Conservation (phyloP, 2,329 filamentous ascomycete genomes). For the Ramularia collo-cygni region DNA sequence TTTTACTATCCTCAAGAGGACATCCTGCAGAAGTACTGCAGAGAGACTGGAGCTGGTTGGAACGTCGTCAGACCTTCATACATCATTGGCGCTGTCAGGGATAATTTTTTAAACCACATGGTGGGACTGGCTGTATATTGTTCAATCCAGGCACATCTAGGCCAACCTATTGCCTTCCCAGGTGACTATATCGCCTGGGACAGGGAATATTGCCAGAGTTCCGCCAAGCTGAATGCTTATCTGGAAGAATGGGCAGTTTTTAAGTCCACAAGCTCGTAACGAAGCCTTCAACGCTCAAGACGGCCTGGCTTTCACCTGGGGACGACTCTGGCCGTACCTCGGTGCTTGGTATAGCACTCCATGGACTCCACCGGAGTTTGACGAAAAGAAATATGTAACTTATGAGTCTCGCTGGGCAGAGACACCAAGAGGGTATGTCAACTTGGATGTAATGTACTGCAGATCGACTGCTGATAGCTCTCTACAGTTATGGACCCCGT, state of each 20-base stretch:
- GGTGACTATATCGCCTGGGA: constrained; percentile 41
- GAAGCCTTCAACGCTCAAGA: constrained; percentile 46
- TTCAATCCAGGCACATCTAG: constrained; percentile 36
- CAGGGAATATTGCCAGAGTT: constrained; percentile 33
- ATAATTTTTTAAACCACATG: constrained; percentile 43
- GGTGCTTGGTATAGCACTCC: constrained; percentile 41
- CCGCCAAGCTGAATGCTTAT: constrained; percentile 41
- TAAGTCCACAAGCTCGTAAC: constrained; percentile 29
- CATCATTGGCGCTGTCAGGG: constrained; percentile 43
- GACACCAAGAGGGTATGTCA: no score
- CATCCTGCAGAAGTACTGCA: constrained; percentile 37
- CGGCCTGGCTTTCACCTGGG: constrained; percentile 40
- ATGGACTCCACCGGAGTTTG: no score
- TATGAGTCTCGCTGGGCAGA: no score
- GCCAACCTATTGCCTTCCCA: constrained; percentile 37
- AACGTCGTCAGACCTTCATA: constrained; percentile 41
- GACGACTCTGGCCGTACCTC: constrained; percentile 41
- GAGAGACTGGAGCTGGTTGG: constrained; percentile 27
- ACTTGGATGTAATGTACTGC: no score
- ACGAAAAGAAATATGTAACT: no score
- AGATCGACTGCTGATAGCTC: no score
- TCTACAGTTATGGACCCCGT: constrained; percentile 17
- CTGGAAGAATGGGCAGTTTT: constrained; percentile 45
- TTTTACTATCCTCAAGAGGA: constrained; percentile 52
- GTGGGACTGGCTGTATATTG: constrained; percentile 44